Evolutionary conservation across 331 rosid species (phyloP), one percentile per base, ranked within the genome.

Genomic region (Malus hybrid): DNA sequence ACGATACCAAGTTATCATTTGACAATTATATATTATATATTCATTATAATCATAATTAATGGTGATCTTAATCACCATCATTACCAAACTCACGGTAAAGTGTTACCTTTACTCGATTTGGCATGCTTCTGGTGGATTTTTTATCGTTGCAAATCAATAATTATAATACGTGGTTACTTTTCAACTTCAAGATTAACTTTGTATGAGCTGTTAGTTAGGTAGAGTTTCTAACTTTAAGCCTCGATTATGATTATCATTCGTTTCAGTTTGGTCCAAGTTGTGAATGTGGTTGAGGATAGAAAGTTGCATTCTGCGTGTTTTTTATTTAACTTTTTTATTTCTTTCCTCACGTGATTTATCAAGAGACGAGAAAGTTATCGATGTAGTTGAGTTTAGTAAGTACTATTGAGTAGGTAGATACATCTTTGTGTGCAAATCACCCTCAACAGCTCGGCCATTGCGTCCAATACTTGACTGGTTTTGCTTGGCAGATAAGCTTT

Each of bases 1-100:
- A 42, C 48, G 14, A 42, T 42, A 42, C 3, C 48, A 39, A 39
- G 46, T 39, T 3, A 42, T 42, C 48, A 42, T 70, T 32, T 69
- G 74, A 0, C 20, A 39, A 69, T 70, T 14, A 59, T 59, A 22
- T 15, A 48, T 5, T 22, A 59, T 20, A 60, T 70, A 54, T 65
- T 61, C 71, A 48, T 72, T 69, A 11, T 54, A 22, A 27, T 6
- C 63, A 34, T 81, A 78, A 71, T 75, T 56, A 52, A 20, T 28
- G 4, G 29, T 31, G 33, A 70, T 77, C 70, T n/a, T 32, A 44
- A 34, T 76, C 75, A 19, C 52, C 48, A 59, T 60, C 63, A 60
- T 63, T 69, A 59, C 68, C 32, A 59, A 59, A 62, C 52, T 42
- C 68, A 68, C 31, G 1, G 16, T 12, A 22, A 59, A 59, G 29